phyloP scores from a whole-genome alignment of 768 basidiomycete species.

The Amylocystis lapponica region DNA sequence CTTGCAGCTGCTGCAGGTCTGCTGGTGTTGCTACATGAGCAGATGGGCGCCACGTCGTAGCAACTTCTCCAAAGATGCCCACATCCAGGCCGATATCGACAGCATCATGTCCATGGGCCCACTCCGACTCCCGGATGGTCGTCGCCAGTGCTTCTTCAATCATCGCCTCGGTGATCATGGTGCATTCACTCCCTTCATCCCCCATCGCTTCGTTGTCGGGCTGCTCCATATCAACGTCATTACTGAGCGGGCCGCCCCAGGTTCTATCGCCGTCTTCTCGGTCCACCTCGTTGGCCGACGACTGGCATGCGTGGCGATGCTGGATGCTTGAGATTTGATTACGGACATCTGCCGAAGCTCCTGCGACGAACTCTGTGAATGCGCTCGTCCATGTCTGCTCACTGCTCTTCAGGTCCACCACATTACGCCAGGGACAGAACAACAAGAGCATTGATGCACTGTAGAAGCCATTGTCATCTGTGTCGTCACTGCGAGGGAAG shows the following conservation, averaged over 20 bases:
- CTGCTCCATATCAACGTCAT: too few relatives aligned
- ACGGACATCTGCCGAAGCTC: not conserved
- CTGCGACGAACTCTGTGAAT: constrained; percentile 14
- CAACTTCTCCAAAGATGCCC: too few relatives aligned
- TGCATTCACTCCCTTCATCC: not conserved
- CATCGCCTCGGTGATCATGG: constrained; percentile 1
- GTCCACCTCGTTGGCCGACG: not conserved
- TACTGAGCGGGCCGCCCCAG: not conserved
- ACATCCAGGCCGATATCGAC: too few relatives aligned
- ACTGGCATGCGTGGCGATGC: constrained; percentile 27
- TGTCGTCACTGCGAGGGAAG: constrained; percentile 27
- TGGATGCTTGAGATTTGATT: constrained; percentile 25
- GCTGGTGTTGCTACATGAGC: too few relatives aligned
- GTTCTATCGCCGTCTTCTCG: not conserved
- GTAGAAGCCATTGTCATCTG: constrained; percentile 22
- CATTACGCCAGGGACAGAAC: constrained; percentile 29
- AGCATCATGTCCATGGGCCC: too few relatives aligned
- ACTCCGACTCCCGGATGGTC: too few relatives aligned
- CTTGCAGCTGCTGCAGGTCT: not conserved
- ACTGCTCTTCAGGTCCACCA: constrained; percentile 21
- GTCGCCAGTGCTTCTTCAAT: constrained; percentile 4
- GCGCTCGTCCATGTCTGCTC: constrained; percentile 17
- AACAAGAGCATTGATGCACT: constrained; percentile 31
- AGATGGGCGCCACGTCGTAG: too few relatives aligned
- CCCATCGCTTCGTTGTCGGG: not conserved